Evolutionary conservation across 345 rosid species (phyloP).

Genomic region (Erodium maritimum): DNA sequence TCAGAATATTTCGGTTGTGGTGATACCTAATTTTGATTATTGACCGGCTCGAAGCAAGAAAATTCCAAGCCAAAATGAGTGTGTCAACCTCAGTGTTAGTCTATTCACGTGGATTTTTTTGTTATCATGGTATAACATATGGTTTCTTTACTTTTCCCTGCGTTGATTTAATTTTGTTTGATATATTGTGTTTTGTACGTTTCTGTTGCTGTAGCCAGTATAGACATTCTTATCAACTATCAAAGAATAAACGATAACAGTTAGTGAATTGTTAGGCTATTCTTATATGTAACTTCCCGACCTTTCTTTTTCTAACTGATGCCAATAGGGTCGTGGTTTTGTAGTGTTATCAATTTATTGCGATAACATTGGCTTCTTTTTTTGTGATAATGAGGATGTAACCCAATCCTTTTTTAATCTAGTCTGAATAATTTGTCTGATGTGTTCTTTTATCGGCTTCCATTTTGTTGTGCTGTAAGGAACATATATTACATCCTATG

Average conservation of each 20-base stretch:
- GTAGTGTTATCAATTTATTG: neutral
- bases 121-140: neutral
- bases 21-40: too few species aligned
- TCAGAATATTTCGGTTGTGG: neutral
- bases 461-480: neutral
- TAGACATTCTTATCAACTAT: neutral
- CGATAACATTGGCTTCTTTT: neutral
- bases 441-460: neutral
- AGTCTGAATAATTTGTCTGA: neutral
- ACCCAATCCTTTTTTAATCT: neutral
- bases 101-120: neutral
- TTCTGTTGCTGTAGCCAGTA: neutral
- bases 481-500: neutral
- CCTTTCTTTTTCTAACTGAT: neutral
- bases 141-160: neutral
- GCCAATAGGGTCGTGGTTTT: neutral
- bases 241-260: neutral
- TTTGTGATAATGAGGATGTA: neutral
- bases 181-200: neutral
- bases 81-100: neutral
- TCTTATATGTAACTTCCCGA: neutral
- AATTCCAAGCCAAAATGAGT: neutral
- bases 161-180: neutral
- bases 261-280: neutral
- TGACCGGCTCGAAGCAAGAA: neutral